Evolutionary conservation across 805 yeast genomes (phyloP).

Genomic region (Wickerhamomyces queroliae): DNA sequence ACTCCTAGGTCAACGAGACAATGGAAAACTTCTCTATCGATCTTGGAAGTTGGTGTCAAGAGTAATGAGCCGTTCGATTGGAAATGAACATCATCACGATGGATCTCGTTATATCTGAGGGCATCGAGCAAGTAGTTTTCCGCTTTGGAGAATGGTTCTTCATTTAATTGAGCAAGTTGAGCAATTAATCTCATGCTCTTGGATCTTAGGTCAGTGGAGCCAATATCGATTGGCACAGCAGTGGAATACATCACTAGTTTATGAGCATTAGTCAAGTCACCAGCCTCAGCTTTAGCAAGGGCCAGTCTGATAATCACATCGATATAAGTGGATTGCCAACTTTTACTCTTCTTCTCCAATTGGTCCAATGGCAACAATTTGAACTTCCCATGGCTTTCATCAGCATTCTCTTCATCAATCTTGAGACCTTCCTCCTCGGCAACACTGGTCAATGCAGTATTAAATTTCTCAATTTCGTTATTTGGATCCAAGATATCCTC

Average conservation of each 20-base stretch:
- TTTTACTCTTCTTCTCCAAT: conserved; percentile 21
- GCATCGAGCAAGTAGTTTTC: conserved; percentile 26
- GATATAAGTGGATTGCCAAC: conserved; percentile 27
- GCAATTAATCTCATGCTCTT: conserved; percentile 32
- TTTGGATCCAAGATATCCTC: conserved; percentile 29
- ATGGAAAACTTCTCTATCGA: conserved; percentile 18
- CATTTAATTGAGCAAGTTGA: conserved; percentile 20
- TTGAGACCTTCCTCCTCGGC: conserved; percentile 25
- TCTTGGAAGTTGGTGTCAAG: conserved; percentile 7
- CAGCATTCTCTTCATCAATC: conserved; percentile 10
- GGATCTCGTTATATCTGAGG: conserved; percentile 19
- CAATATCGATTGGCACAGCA: conserved; percentile 25
- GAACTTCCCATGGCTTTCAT: conserved; percentile 15
- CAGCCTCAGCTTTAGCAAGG: conserved; percentile 23
- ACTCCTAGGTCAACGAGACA: conserved; percentile 21
- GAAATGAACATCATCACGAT: conserved; percentile 14
- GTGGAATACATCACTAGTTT: conserved; percentile 24
- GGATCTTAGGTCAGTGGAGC: conserved; percentile 15
- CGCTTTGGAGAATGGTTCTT: conserved; percentile 14
- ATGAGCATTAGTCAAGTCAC: conserved; percentile 21
- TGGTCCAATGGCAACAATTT: conserved; percentile 18
- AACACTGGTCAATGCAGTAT: conserved; percentile 23
- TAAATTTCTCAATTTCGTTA: conserved; percentile 18
- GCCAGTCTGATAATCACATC: conserved; percentile 36
- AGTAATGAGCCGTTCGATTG: conserved; percentile 12